Evolutionary conservation across 179 eudicot species (phyloP), one percentile per base, ranked within the genome.

Genomic region (Beta corolliflora): DNA sequence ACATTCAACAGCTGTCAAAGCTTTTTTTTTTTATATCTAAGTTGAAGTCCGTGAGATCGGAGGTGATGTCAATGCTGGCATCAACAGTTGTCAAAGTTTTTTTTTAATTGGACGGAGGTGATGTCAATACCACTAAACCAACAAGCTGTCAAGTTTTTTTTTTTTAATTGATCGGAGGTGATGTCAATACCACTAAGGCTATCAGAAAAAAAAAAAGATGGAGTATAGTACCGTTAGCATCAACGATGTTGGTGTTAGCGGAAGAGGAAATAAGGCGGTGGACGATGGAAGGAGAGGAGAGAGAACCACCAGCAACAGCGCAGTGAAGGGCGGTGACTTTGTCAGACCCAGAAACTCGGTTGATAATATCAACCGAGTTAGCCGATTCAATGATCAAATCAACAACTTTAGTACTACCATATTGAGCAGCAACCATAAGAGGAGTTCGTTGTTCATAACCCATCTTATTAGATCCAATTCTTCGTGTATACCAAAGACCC

Each of bases 371-470:
- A 56, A 75, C 52, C 19, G 75, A 78, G 12, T 71, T 44, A 8
- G 79, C 80, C 14, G 81, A 84, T 15, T 50, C 60, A 56, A 92
- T 53, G 2, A 92, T 85, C 64, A 79, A 87, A 21, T 85, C 83
- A 58, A 92, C 19, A 16, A 92, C 85, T 31, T 76, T 36, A 8
- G 52, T 4, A 77, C 94, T 91, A 0, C 96, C 94, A 67, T 87
- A 92, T 25, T 84, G 76, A 29, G 96, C 85, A 63, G 92, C 90
- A 58, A 91, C 86, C 94, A 93, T 87, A 16, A 92, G 83, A 9
- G 98, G 94, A 0, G 97, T 93, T 18, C 98, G 80, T 61, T 87
- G 86, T 71, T 93, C 97, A 11, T 85, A 88, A 0, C 86, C 85
- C 93, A 93, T 91, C 78, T 82, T 86, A 7, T 72, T 90, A 0